These are phyloP conservation scores for Trichoderma atroviride DNA, from an alignment of 2,329 filamentous ascomycete genomes.

Conservation along the genomic window DNA sequence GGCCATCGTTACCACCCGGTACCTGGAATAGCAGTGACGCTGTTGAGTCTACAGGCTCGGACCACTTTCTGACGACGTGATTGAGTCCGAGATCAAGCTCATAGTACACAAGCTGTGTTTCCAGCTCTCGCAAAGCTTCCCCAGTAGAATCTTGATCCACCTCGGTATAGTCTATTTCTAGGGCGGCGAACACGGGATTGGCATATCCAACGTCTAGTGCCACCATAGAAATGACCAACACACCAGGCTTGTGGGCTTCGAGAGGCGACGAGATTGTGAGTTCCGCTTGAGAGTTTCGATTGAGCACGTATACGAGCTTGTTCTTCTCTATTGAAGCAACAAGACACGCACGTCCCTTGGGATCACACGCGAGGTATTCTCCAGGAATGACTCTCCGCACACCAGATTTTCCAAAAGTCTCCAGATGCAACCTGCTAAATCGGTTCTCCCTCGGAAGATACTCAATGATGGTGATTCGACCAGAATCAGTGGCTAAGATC, in stretches of 20 bases:
- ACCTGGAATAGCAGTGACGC: slow-evolving; percentile 93
- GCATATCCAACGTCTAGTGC: slow-evolving; percentile 95
- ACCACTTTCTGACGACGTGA: slow-evolving; percentile 96
- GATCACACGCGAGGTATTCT: slow-evolving; percentile 93
- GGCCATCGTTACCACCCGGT: slow-evolving; percentile 88
- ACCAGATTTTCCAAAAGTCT: slow-evolving; percentile 98
- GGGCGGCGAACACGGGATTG: slow-evolving; percentile 91
- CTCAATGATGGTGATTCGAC: slow-evolving; percentile 90
- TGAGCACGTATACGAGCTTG: slow-evolving; percentile 98
- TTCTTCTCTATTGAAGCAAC: slow-evolving; percentile 97
- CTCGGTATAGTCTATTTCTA: slow-evolving; percentile 92
- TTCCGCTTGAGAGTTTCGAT: slow-evolving; percentile 90
- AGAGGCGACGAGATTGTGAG: slow-evolving; percentile 96
- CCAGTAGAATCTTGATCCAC: slow-evolving; percentile 89
- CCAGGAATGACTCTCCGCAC: slow-evolving; percentile 91
- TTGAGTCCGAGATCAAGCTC: slow-evolving; percentile 96
- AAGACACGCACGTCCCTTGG: slow-evolving; percentile 92
- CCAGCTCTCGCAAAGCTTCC: slow-evolving; percentile 75
- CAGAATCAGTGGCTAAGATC: slow-evolving; percentile 93
- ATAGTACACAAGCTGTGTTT: slow-evolving; percentile 95
- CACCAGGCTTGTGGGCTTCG: slow-evolving; percentile 92
- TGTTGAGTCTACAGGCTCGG: slow-evolving; percentile 86
- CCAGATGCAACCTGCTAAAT: slow-evolving; percentile 87
- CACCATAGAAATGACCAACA: slow-evolving; percentile 83
- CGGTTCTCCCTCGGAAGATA: slow-evolving; percentile 84